phyloP scores from a whole-genome alignment of 1,284 basidiomycete species.

The Puccinia triticina region DNA sequence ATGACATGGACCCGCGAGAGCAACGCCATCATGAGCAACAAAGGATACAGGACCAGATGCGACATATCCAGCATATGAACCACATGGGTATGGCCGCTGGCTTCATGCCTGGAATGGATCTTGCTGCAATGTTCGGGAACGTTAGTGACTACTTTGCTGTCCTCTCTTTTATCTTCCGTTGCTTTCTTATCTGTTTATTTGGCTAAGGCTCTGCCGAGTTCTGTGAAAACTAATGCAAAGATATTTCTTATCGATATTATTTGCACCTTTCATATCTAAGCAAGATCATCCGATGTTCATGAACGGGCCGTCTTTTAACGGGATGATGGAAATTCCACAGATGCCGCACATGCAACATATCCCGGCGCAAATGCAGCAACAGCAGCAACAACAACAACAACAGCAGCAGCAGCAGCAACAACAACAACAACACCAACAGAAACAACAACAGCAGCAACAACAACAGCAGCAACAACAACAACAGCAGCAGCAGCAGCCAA shows the following conservation, averaged over 20 bases:
- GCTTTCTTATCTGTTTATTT: neutral
- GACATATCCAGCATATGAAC: constrained; percentile 50
- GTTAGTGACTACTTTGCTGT: constrained; percentile 33
- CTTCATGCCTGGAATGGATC: constrained; percentile 52
- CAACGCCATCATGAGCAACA: constrained; percentile 52
- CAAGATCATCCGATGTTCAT: constrained; percentile 50
- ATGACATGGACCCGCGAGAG: constrained; percentile 50
- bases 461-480: neutral
- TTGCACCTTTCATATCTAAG: constrained; percentile 6
- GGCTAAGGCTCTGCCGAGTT: neutral
- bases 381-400: constrained; percentile 18
- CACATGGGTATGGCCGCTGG: constrained; percentile 46
- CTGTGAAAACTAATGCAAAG: constrained; percentile 14
- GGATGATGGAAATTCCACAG: constrained; percentile 51
- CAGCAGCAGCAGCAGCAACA: constrained; percentile 1
- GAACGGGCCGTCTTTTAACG: constrained; percentile 42
- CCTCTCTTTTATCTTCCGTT: neutral
- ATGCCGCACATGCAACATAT: constrained; percentile 48
- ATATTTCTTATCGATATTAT: neutral
- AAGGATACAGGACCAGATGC: constrained; percentile 49
- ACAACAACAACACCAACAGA: constrained; percentile 2
- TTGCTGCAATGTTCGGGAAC: constrained; percentile 49
- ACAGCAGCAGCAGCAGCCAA: neutral
- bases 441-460: constrained; percentile 11
- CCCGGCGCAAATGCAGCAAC: constrained; percentile 38